Evolutionary conservation across 2,329 filamentous ascomycete species (phyloP), one percentile per base, ranked within the genome.

Genomic region (Aureobasidium sp.): DNA sequence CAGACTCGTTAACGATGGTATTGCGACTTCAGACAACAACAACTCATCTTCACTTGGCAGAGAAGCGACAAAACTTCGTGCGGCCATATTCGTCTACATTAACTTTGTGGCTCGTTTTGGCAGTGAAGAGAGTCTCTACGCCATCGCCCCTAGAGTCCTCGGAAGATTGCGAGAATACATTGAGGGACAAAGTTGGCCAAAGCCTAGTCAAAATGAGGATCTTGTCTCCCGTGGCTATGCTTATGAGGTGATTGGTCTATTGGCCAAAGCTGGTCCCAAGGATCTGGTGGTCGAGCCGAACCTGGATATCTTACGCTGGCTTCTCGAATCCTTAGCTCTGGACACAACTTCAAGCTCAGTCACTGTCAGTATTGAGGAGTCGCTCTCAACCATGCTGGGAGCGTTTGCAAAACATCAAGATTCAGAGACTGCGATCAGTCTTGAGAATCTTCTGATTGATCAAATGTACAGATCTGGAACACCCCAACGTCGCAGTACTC

Each of bases 171-270:
- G 83, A 65, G 81, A 83, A 27, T 97, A 91, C 70, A 85, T 96
- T 60, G 81, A 88, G 65, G 81, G 82, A 35, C 90, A 95, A 73
- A 91, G 91, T 6, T 97, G 92, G 92, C 92, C 92, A 1, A 77
- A 77, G 22, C 82, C 87, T 1, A 76, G 76, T 39, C 71, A 73
- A 4, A 79, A 79, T 49, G 78, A 84, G 58, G 82, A 84, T 66
- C 77, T 87, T 60, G 81, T 83, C 3, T 78, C 96, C 47, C 85
- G 93, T 44, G 87, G 87, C 6, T 86, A 89, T 69, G 91, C 89
- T 1, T 97, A 97, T 72, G 93, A 97, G 72, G 91, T 90, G 0
- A 90, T 97, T 42, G 94, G 93, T 0, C 82, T 94, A 15, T 75
- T 97, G 27, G 86, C 89, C 0, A 83, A 82, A 60, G 85, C 86